These are phyloP conservation scores for Globisporangium megalacanthum DNA, from an alignment of 352 stramenopile species.

Conservation along the genomic window DNA sequence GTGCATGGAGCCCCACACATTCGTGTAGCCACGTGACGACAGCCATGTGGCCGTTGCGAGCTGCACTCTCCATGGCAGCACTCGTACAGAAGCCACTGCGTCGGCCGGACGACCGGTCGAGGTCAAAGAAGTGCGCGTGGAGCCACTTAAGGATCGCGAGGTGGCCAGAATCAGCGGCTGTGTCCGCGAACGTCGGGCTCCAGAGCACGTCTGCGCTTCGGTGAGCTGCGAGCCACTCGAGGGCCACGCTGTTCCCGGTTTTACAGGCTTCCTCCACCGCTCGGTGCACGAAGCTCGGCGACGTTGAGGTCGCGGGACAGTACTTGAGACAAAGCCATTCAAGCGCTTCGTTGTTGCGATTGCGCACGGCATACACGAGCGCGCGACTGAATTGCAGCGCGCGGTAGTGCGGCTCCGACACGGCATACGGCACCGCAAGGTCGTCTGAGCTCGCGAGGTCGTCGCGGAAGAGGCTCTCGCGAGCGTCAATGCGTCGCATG, in stretches of 20 bases:
- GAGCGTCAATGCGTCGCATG: background rate
- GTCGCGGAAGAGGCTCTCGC: background rate
- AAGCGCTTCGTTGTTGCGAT: background rate
- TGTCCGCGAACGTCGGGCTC: background rate
- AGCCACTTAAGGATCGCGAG: background rate
- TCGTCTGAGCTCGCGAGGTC: background rate
- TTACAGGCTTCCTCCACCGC: background rate
- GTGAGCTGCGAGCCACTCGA: constrained; percentile 1
- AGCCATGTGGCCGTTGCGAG: constrained; percentile 1
- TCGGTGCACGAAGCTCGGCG: background rate
- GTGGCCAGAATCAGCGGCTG: background rate
- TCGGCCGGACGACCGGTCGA: background rate
- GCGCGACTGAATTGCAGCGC: background rate
- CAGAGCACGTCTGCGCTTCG: background rate
- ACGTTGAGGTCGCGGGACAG: background rate
- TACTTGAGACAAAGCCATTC: background rate
- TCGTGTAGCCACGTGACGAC: constrained; percentile 6
- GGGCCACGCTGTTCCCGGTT: background rate
- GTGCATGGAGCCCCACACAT: background rate
- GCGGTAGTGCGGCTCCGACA: background rate
- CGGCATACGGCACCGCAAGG: background rate
- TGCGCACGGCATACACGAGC: background rate
- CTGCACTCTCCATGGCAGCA: constrained; percentile 2
- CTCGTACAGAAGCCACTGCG: background rate
- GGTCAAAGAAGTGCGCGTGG: background rate